Evolutionary conservation across 345 rosid genomes (phyloP), one percentile per base, ranked within the genome.

Genomic region (Mangifera indica): DNA sequence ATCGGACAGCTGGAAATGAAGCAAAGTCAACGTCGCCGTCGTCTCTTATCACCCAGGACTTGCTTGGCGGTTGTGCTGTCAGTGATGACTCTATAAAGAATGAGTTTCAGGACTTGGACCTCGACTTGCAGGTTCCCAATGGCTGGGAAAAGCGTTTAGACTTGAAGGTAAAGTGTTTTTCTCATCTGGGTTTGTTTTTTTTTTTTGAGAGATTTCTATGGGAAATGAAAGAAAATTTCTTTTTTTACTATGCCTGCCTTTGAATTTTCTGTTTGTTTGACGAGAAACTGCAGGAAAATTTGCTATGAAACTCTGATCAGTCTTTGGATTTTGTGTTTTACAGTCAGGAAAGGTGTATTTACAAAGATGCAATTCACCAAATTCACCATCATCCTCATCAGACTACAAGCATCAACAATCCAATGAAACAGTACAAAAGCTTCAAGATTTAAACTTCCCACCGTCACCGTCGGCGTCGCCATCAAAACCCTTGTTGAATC

Each of bases 101-200:
- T 45, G 90, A 85, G 55, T 84, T 85, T 17, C 87, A 83, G 12
- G 98, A 95, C 75, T 86, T 91, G 67, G 97, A 95, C 86, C 91
- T 95, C 21, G 98, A 95, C 49, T 80, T 89, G 60, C 90, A 89
- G 74, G 99, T 91, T 18, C 99, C 99, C 12, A 52, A 52, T 14
- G 98, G 99, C 49, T 95, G 85, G 86, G 99, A 95, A 69, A 95
- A 95, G 78, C 91, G 94, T 9, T 89, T 95, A 34, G 98, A 95
- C 49, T 82, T 95, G 76, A 88, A 87, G 94, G 99, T 95, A 66
- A 18, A 69, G 52, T 60, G 26, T 5, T 21, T 56, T 46, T 29
- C 58, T 69, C 15, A 14, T 60, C 58, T 46, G 46, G 55, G 67
- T 7, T 10, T 70, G 65, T 54, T 75, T 76, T 76, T 57, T 76